Percentiles rank a stretch among this genome's conserved stretches.
These are phyloP conservation scores for Vachellia pachyceras DNA, from an alignment of 306 rosid species.

Conservation along the genomic window DNA sequence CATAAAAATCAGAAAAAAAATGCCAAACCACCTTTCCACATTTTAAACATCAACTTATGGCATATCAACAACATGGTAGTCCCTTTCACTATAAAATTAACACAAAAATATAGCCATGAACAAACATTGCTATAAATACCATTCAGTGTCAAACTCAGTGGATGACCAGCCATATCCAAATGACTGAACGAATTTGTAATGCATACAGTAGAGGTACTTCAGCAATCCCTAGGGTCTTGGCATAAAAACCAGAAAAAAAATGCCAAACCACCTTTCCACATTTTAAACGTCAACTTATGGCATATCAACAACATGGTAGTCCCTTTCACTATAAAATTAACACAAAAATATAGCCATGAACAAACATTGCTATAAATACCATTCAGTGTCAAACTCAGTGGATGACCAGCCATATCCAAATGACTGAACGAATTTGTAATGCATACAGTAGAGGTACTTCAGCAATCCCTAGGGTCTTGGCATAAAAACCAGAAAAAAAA, in stretches of 20 bases:
- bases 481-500: not conserved
- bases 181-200: slow-evolving; percentile 15
- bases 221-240: not conserved
- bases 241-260: not conserved
- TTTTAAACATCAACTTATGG: slow-evolving; percentile 15
- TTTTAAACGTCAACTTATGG: slow-evolving; percentile 13
- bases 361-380: slow-evolving; percentile 11
- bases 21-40: not conserved
- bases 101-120: slow-evolving; percentile 19
- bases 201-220: not conserved
- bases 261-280: not conserved
- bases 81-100: slow-evolving; percentile 11
- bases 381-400: slow-evolving; percentile 10
- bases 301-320: not conserved
- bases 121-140: slow-evolving; percentile 11
- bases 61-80: not conserved
- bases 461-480: not conserved
- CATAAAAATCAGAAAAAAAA: not conserved
- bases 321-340: slow-evolving; percentile 11
- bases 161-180: not conserved
- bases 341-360: slow-evolving; percentile 19
- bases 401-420: not conserved
- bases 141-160: slow-evolving; percentile 10
- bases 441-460: not conserved
- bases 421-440: slow-evolving; percentile 15